A percentile compares a stretch with the other conserved stretches of the same genome.
phyloP scores from a whole-genome alignment of 257 asterid genomes.

The Capsicum rhomboideum region DNA sequence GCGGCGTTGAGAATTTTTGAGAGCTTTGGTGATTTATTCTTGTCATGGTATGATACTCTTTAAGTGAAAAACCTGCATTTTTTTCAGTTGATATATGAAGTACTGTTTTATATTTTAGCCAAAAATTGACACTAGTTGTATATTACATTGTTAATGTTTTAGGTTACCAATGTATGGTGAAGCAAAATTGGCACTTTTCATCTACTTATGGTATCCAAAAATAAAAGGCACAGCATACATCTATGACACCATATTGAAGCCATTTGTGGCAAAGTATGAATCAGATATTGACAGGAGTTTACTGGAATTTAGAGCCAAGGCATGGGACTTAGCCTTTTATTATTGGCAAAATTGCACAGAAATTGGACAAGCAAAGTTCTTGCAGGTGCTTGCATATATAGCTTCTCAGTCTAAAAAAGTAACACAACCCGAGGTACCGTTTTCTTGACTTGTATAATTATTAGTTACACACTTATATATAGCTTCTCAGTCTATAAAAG shows the following conservation, averaged over 20 bases:
- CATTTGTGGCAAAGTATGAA: slow-evolving; percentile 59
- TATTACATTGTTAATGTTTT: not conserved
- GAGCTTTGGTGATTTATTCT: slow-evolving; percentile 47
- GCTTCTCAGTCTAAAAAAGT: slow-evolving; percentile 36
- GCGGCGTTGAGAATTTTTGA: slow-evolving; percentile 61
- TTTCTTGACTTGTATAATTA: not conserved
- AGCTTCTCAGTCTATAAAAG: slow-evolving; percentile 35
- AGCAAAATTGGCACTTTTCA: slow-evolving; percentile 75
- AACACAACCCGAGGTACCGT: slow-evolving; percentile 29
- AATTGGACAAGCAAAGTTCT: slow-evolving; percentile 53
- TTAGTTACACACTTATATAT: slow-evolving; percentile 1
- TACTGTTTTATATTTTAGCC: not conserved
- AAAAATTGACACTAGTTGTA: not conserved
- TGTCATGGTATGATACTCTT: slow-evolving; percentile 61
- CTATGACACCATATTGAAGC: slow-evolving; percentile 51
- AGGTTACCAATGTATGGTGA: slow-evolving; percentile 95
- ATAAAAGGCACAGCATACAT: slow-evolving; percentile 63
- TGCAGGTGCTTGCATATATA: slow-evolving; percentile 50
- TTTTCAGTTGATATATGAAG: not conserved
- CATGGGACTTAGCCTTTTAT: slow-evolving; percentile 69
- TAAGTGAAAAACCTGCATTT: not conserved
- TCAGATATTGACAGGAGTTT: slow-evolving; percentile 53
- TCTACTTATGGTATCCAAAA: slow-evolving; percentile 89
- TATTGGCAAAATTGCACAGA: slow-evolving; percentile 76
- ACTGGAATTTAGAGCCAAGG: slow-evolving; percentile 50